A percentile compares a stretch with the other conserved stretches of the same genome.
Conservation (phyloP, 2,329 filamentous ascomycete genomes). For the Aphanocladium album region DNA sequence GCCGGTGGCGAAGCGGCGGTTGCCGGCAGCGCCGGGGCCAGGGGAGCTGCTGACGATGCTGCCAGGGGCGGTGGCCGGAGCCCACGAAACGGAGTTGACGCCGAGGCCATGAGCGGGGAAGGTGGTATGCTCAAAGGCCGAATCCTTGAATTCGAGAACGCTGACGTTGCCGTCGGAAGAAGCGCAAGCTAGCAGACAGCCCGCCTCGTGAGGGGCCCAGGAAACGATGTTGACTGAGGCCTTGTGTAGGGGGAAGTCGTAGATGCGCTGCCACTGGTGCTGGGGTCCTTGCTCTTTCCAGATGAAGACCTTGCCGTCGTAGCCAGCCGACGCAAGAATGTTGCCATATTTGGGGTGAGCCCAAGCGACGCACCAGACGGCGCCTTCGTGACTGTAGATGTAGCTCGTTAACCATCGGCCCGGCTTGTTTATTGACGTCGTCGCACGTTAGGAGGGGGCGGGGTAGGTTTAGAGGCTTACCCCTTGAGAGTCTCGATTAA, state of each 20-base stretch:
- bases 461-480: constrained; percentile 43
- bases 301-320: constrained; percentile 97
- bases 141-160: constrained; percentile 95
- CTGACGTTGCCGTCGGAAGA: constrained; percentile 90
- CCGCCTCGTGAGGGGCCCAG: constrained; percentile 95
- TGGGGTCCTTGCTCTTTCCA: constrained; percentile 77
- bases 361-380: constrained; percentile 97
- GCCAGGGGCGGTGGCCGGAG: constrained; percentile 77
- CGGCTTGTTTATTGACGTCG: constrained; percentile 14
- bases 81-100: constrained; percentile 95
- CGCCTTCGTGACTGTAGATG: constrained; percentile 75
- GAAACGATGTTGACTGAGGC: constrained; percentile 94
- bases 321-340: constrained; percentile 90
- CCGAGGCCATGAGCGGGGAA: constrained; percentile 91
- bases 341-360: constrained; percentile 98
- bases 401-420: not conserved
- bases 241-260: constrained; percentile 90
- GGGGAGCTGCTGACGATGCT: constrained; percentile 73
- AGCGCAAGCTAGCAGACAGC: constrained; percentile 90
- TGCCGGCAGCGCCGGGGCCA: constrained; percentile 53
- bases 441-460: not conserved
- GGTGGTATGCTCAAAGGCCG: constrained; percentile 81
- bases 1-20: too few relatives aligned
- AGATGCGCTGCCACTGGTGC: constrained; percentile 75
- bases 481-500: constrained; percentile 91